Evolutionary conservation across 2,329 filamentous ascomycete species (phyloP).

Genomic region (Periconia sp.): DNA sequence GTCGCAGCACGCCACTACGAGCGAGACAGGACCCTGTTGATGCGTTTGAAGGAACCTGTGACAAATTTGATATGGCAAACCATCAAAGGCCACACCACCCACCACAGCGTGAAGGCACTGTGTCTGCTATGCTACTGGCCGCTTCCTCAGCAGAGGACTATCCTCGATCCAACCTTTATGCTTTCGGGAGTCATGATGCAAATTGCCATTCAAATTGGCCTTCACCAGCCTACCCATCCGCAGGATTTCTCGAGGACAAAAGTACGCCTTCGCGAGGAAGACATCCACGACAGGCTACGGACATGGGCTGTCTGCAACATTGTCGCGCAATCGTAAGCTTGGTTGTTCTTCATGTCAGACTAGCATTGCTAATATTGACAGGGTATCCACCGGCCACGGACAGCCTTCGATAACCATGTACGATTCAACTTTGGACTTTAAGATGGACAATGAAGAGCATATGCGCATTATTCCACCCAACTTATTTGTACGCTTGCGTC

Average conservation of each 20-base stretch:
- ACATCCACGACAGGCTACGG: conserved; percentile 76
- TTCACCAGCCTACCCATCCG: conserved; percentile 80
- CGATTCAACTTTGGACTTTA: conserved; percentile 69
- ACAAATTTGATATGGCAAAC: conserved; percentile 78
- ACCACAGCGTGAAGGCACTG: conserved; percentile 81
- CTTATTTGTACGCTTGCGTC: conserved; percentile 44
- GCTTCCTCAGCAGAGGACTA: conserved; percentile 79
- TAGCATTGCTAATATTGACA: conserved; percentile 38
- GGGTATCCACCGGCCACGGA: conserved; percentile 81
- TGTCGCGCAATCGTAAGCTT: conserved; percentile 70
- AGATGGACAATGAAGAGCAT: conserved; percentile 43
- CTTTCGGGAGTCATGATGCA: conserved; percentile 87
- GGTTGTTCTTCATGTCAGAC: not conserved
- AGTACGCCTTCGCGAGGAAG: conserved; percentile 77
- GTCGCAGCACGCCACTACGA: conserved; percentile 76
- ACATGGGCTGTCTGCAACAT: conserved; percentile 89
- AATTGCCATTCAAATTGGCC: conserved; percentile 80
- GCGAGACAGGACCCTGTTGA: conserved; percentile 68
- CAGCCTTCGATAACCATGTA: conserved; percentile 80
- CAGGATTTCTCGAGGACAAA: conserved; percentile 82
- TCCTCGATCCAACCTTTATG: conserved; percentile 81
- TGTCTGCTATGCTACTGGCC: conserved; percentile 84
- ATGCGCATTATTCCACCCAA: conserved; percentile 44
- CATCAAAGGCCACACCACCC: conserved; percentile 77
- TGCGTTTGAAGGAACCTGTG: conserved; percentile 68